Evolutionary conservation across 2,329 filamentous ascomycete genomes (phyloP).

Genomic region (Colletotrichum karsti): DNA sequence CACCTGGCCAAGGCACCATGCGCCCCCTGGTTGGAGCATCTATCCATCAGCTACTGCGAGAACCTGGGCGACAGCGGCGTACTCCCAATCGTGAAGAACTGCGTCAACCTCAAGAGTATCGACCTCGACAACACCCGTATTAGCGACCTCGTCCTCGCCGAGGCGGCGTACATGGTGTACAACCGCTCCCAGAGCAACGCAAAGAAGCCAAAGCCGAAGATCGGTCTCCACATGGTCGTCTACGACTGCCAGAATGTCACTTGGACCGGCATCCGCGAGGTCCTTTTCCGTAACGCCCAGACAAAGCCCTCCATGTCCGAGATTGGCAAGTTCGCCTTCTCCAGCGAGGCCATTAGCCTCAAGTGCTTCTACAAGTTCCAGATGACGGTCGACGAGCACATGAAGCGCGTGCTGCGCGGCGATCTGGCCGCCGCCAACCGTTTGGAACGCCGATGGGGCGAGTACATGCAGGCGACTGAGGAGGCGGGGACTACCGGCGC

Average conservation of each 20-base stretch:
- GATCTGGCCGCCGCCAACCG: conserved; percentile 78
- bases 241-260: conserved; percentile 94
- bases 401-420: conserved; percentile 81
- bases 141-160: conserved; percentile 84
- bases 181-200: conserved; percentile 62
- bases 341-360: conserved; percentile 81
- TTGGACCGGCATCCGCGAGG: conserved; percentile 89
- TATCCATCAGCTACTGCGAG: conserved; percentile 92
- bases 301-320: conserved; percentile 61
- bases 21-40: conserved; percentile 74
- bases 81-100: conserved; percentile 82
- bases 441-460: conserved; percentile 91
- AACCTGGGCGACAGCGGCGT: conserved; percentile 84
- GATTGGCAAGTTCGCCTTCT: conserved; percentile 61
- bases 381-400: conserved; percentile 93
- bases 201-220: conserved; percentile 51
- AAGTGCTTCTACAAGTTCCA: conserved; percentile 98
- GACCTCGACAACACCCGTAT: conserved; percentile 95
- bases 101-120: conserved; percentile 72
- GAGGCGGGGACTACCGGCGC: conserved; percentile 78
- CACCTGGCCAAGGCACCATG: conserved; percentile 82
- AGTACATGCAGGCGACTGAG: conserved; percentile 92
- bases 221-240: conserved; percentile 80
- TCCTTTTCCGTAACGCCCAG: conserved; percentile 86
- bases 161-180: conserved; percentile 84